Conservation (phyloP, 148 eudicot species). For the Nyssa sinensis region DNA sequence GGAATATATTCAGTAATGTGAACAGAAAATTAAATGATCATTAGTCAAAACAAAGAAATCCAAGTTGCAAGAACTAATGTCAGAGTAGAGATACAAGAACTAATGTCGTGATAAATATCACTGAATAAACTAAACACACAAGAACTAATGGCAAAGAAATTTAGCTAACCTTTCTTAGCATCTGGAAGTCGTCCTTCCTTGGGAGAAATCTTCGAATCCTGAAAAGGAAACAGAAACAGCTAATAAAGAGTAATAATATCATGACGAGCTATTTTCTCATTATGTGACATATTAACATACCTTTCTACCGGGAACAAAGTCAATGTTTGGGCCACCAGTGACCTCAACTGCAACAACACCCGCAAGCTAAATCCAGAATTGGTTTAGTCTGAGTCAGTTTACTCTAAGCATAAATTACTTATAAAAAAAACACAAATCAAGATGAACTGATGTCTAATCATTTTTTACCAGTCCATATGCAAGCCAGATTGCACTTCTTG, state of each 20-base stretch:
- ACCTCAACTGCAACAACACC: slow-evolving; percentile 97
- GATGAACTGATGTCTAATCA: too few species aligned
- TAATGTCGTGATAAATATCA: too few species aligned
- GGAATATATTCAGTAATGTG: background rate
- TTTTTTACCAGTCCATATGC: too few species aligned
- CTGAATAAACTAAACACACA: too few species aligned
- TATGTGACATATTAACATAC: slow-evolving; percentile 32
- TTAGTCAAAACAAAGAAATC: background rate
- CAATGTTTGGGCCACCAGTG: slow-evolving; percentile 86
- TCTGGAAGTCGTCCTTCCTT: slow-evolving; percentile 93
- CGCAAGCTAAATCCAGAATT: slow-evolving; percentile 63
- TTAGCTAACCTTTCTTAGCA: slow-evolving; percentile 92
- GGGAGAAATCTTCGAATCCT: slow-evolving; percentile 83
- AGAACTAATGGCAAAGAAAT: too few species aligned
- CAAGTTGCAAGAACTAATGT: slow-evolving; percentile 28
- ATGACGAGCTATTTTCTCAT: slow-evolving; percentile 9
- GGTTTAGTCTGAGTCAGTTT: slow-evolving; percentile 4
- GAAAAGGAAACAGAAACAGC: slow-evolving; percentile 21
- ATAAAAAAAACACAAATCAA: too few species aligned
- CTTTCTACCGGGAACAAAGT: slow-evolving; percentile 91
- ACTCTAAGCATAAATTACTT: too few species aligned
- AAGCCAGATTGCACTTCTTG: too few species aligned
- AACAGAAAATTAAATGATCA: background rate
- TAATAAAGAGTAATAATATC: slow-evolving; percentile 6
- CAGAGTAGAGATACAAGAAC: slow-evolving; percentile 8